These are phyloP conservation scores for Trichoderma atrobrunneum DNA, from an alignment of 2,329 filamentous ascomycete species.

Conservation along the genomic window DNA sequence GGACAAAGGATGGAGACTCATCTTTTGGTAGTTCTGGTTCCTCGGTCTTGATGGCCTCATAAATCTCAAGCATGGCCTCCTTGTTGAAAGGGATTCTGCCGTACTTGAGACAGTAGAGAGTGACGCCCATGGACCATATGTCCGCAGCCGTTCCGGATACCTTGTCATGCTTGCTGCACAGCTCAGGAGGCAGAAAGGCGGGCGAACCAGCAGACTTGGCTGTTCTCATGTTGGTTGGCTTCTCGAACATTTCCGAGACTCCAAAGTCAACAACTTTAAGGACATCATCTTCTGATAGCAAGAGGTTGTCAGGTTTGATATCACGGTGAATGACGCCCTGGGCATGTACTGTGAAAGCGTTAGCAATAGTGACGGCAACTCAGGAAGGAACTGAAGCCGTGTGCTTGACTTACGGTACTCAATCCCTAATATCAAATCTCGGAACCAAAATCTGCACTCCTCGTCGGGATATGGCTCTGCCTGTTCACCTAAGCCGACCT, in stretches of 20 bases:
- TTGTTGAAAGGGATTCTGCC: conserved; percentile 84
- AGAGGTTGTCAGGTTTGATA: conserved; percentile 95
- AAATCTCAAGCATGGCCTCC: conserved; percentile 77
- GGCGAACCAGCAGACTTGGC: conserved; percentile 92
- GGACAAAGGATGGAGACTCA: conserved; percentile 65
- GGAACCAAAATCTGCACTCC: conserved; percentile 84
- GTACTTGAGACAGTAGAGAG: conserved; percentile 87
- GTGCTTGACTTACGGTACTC: conserved; percentile 69
- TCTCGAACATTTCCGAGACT: conserved; percentile 98
- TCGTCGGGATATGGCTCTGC: conserved; percentile 82
- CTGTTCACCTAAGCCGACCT: conserved; percentile 80
- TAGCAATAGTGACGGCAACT: not conserved
- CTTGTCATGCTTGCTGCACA: conserved; percentile 83
- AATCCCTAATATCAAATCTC: conserved; percentile 89
- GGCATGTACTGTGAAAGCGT: conserved; percentile 64
- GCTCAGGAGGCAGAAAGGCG: conserved; percentile 88
- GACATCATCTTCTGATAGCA: conserved; percentile 87
- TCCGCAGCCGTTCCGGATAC: conserved; percentile 88
- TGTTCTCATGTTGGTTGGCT: conserved; percentile 78
- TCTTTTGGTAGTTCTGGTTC: conserved; percentile 59
- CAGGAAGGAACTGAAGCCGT: not conserved
- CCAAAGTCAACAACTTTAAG: conserved; percentile 97
- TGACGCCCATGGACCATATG: conserved; percentile 98
- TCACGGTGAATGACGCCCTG: conserved; percentile 95
- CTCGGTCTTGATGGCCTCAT: conserved; percentile 79